Base-by-base conservation (phyloP, 345 rosid genomes). In the Citrus trifoliata region DNA sequence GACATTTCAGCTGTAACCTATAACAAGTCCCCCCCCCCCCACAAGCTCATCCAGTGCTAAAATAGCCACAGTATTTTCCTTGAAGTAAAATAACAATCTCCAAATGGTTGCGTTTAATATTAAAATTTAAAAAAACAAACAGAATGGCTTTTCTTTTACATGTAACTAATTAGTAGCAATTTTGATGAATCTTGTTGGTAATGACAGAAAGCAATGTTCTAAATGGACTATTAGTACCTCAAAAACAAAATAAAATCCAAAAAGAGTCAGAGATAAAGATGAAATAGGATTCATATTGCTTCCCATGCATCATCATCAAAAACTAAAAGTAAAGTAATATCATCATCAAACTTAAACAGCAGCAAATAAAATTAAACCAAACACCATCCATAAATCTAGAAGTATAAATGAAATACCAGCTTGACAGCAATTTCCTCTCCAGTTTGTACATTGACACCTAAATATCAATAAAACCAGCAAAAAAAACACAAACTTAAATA, bases 361-460 rank as follows among this genome's bases (percentile, higher is more conserved):
- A 59, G 27, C 4, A 62, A 33, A 7, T 10, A 55, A 13, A 60
- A 30, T 30, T 67, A 71, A 21, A 71, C 32, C 63, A 42, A 59
- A 38, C 32, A 67, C 19, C 46, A 59, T 40, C 14, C 6, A 21
- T 66, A 66, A 61, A 66, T 56, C 65, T 61, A 22, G 13, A 75
- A 64, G 33, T 30, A 48, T 42, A 53, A 25, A 60, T 65, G 28
- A 81, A 88, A 32, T 89, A 92, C 96, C 89, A 92, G 84, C 84
- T 92, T 92, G 76, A 92, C 96, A 83, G 90, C 96, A 86, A 92
- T 93, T 82, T 92, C 94, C 76, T 92, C 96, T 85, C 96, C 93
- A 24, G 93, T 90, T 82, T 92, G 94, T 51, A 90, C 88, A 87
- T 92, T 89, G 22, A 92, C 93, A 79, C 89, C 96, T 92, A 62